Conservation (phyloP, 2,329 filamentous ascomycete species). For the Leptographium procerum region DNA sequence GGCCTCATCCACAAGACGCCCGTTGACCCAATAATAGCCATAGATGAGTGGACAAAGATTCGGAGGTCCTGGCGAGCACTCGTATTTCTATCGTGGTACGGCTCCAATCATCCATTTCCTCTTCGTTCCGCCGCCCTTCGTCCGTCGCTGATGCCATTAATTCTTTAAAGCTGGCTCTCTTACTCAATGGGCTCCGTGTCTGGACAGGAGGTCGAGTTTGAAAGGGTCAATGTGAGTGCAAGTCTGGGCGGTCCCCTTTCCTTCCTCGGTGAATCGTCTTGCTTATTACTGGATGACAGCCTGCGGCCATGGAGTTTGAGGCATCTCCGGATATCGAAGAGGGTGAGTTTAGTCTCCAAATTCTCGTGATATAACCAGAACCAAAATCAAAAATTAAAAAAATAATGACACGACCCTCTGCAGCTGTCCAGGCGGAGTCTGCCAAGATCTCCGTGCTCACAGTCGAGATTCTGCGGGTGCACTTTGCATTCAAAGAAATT, state of each 20-base stretch:
- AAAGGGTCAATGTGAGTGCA: constrained; percentile 11
- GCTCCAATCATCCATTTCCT: background rate
- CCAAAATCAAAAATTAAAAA: too few relatives aligned
- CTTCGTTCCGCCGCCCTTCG: background rate
- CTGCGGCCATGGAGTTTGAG: constrained; percentile 15
- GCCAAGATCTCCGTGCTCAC: constrained; percentile 19
- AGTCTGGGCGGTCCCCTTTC: background rate
- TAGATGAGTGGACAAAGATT: constrained; percentile 13
- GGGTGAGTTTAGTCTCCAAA: constrained; percentile 7
- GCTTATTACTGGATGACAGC: constrained; percentile 7
- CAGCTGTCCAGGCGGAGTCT: constrained; percentile 19
- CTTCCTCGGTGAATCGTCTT: too few relatives aligned
- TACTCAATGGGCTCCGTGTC: constrained; percentile 20
- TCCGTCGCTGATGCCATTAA: background rate
- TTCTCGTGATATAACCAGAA: too few relatives aligned
- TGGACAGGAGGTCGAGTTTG: constrained; percentile 14
- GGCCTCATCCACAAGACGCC: constrained; percentile 10
- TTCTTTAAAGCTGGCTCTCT: constrained; percentile 18
- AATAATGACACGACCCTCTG: background rate
- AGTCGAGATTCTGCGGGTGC: constrained; percentile 19
- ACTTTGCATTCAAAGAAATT: constrained; percentile 18
- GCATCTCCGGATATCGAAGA: constrained; percentile 13
- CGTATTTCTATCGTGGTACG: constrained; percentile 19
- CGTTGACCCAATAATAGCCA: constrained; percentile 2
- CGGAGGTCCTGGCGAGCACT: constrained; percentile 19